Evolutionary conservation across 179 eudicot genomes (phyloP).

Genomic region (Heliamphora pulchella): DNA sequence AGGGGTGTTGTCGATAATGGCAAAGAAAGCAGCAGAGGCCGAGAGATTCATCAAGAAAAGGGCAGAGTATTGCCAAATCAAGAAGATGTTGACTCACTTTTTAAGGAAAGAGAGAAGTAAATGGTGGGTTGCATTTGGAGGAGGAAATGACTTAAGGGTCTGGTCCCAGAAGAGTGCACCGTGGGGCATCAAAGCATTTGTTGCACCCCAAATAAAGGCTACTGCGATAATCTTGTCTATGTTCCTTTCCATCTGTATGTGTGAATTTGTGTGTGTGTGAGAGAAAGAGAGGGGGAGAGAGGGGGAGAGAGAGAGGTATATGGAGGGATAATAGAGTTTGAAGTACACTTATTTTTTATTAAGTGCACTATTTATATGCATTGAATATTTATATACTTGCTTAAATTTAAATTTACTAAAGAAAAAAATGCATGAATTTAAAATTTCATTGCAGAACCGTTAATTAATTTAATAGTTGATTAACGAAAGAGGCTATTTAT

Average conservation of each 20-base stretch:
- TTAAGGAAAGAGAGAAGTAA: conserved; percentile 25
- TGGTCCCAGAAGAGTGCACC: conserved; percentile 68
- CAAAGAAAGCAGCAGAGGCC: conserved; percentile 53
- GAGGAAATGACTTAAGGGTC: conserved; percentile 33
- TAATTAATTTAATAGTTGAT: too few relatives aligned
- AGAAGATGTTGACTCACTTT: conserved; percentile 49
- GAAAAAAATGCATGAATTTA: too few relatives aligned
- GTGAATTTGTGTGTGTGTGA: not conserved
- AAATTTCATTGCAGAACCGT: too few relatives aligned
- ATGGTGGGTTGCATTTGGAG: conserved; percentile 23
- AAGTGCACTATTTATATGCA: too few relatives aligned
- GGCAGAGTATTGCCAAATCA: conserved; percentile 62
- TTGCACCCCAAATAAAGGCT: conserved; percentile 87
- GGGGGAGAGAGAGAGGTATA: too few relatives aligned
- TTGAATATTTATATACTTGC: too few relatives aligned
- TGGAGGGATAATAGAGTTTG: too few relatives aligned
- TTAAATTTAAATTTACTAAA: too few relatives aligned
- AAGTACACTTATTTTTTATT: too few relatives aligned
- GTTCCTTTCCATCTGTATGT: conserved; percentile 25
- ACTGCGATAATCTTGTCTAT: conserved; percentile 80
- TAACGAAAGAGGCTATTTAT: too few relatives aligned
- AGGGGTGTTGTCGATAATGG: conserved; percentile 37
- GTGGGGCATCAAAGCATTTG: conserved; percentile 72
- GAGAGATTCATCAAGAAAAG: conserved; percentile 44
- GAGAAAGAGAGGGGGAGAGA: too few relatives aligned